Evolutionary conservation across 2,329 filamentous ascomycete species (phyloP), one percentile per base, ranked within the genome.

Genomic region (Fusarium succisae): DNA sequence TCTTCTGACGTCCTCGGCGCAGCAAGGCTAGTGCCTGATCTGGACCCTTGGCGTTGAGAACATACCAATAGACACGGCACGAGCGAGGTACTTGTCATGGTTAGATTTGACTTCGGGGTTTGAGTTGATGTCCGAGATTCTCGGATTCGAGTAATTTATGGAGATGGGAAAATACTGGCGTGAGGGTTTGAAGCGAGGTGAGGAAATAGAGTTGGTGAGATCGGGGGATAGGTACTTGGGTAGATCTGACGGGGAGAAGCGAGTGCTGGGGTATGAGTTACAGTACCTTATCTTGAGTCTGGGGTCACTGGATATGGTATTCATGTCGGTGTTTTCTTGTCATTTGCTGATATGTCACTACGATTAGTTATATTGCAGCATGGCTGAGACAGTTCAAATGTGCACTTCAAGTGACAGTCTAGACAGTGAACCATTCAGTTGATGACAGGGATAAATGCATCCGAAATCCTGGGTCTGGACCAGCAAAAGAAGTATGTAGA

Each of bases 181-280:
- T 39, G 24, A 63, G n/a, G 17, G 35, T 66, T 53, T 30, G 26
- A 18, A 47, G 37, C 26, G 41, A 48, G 32, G 11, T 20, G 26
- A 39, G 32, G 53, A 58, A 41, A 65, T 58, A 56, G 59, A 55
- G 63, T 64, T 66, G 60, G 32, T 9, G 51, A 64, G 51, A 58
- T 53, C 45, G 50, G 30, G 43, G 26, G 41, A 45, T 32, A 26
- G 14, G 7, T 35, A 32, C 1, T 1, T 32, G 11, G 43, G 43
- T 47, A 26, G 53, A 64, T 64, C 53, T 44, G 45, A 28, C 60
- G 44, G 39, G 45, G 38, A n/a, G 43, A 58, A 58, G 43, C 56
- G 56, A 61, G 20, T 65, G 15, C 63, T 45, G 17, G 55, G 63
- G 47, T 32, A 26, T 35, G 30, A 50, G 35, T 2, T 47, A 24